A percentile compares a stretch with the other conserved stretches of the same genome.
phyloP scores from a whole-genome alignment of 169 alveolate genomes.

The Plasmodium relictum region DNA sequence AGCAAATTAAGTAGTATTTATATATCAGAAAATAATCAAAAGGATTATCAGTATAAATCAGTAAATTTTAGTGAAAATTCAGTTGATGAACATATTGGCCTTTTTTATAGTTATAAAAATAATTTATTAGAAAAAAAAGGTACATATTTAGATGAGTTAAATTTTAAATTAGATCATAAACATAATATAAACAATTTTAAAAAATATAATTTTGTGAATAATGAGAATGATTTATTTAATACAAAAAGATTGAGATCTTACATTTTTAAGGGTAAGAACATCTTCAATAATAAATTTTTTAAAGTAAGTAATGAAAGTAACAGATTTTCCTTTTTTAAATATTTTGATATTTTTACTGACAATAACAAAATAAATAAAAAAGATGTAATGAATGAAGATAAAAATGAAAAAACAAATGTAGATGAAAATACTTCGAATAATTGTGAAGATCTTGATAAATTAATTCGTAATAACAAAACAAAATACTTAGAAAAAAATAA shows the following conservation, averaged over 20 bases:
- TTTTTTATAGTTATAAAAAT: neutral
- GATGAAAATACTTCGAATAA: constrained; percentile 10
- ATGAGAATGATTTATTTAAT: constrained; percentile 58
- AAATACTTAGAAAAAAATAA: neutral
- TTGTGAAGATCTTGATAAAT: constrained; percentile 4
- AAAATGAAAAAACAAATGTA: neutral
- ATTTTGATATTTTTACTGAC: constrained; percentile 20
- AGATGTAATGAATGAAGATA: neutral
- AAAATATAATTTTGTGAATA: constrained; percentile 24
- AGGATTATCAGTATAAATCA: neutral
- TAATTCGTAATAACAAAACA: neutral
- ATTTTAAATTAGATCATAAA: constrained; percentile 2
- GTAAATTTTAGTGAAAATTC: neutral
- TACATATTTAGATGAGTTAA: neutral
- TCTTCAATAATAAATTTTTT: constrained; percentile 22
- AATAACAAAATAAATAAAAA: constrained; percentile 8
- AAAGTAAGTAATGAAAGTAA: constrained; percentile 27
- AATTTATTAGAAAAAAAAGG: constrained; percentile 20
- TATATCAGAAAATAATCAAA: neutral
- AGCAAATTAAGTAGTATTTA: neutral
- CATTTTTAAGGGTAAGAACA: constrained; percentile 36
- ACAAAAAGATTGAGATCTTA: constrained; percentile 9
- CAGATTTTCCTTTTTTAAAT: constrained; percentile 44
- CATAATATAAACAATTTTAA: neutral
- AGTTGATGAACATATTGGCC: neutral